Base-by-base conservation (phyloP, 495 filamentous ascomycete genomes). In the Apodospora peruviana region DNA sequence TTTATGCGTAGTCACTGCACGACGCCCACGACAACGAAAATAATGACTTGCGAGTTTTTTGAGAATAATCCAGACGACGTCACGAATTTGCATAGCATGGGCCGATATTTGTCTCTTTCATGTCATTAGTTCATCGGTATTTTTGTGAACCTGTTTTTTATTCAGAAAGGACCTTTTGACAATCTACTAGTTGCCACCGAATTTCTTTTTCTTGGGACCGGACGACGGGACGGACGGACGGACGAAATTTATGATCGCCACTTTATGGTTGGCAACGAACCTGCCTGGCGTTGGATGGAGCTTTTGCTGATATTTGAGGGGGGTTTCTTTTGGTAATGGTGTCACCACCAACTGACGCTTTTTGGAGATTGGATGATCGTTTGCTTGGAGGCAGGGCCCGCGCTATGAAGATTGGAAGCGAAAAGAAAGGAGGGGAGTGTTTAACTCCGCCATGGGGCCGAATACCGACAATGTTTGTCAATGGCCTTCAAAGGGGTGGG, bases 221-320 rank as follows among this genome's bases (percentile, higher is more conserved):
- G 43, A 45, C 12, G 9, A 45, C 43, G 25, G 43, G 27, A 34
- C 29, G 43, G 43, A 43, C 25, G 43, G 43, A 45, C 43, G 43
- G 43, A 19, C 27, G 14, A 32, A 32, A 16, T 18, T 44, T 12
- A 4, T 21, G 23, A 12, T 35, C 11, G 20, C 5, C 11, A 16
- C 22, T 45, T 21, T 12, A 17, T 34, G 32, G 20, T 19, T 32
- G 27, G 27, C 7, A 32, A 11, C 8, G 23, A 4, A 16, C 38
- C 12, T 12, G 14, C 12, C 24, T 29, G 43, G 43, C 24, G 43
- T 45, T 45, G 21, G 43, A 24, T 32, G 29, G 43, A 11, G 12
- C 17, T 39, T 39, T 14, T 18, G 37, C 37, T 14, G 9, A 39
- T 39, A 8, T 39, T 39, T 39, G 37, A 18, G 17, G 27, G 14